phyloP scores from a whole-genome alignment of 768 basidiomycete species.

The Dioszegia hungarica region DNA sequence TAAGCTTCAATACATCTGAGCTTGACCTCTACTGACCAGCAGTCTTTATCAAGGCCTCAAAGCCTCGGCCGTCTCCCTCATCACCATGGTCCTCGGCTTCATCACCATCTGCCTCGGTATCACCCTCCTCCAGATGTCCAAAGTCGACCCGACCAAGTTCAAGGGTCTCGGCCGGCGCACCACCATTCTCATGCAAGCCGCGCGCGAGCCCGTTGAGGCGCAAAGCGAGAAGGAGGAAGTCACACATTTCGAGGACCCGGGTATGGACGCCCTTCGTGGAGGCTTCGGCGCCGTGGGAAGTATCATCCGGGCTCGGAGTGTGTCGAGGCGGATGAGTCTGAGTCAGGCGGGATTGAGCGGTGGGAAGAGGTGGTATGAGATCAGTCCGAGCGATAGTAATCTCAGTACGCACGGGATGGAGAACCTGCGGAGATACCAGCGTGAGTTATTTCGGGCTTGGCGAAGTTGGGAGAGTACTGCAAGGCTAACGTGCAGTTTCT shows the following conservation, averaged over 20 bases:
- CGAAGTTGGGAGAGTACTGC: not conserved
- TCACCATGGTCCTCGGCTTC: conserved; percentile 88
- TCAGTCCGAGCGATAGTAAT: conserved; percentile 15
- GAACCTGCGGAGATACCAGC: conserved; percentile 69
- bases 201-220: conserved; percentile 62
- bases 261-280: conserved; percentile 84
- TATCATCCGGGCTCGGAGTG: conserved; percentile 59
- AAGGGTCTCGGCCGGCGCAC: conserved; percentile 72
- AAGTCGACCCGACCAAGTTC: conserved; percentile 74
- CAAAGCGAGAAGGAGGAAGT: conserved; percentile 65
- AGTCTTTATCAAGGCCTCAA: conserved; percentile 78
- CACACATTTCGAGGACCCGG: conserved; percentile 74
- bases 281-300: conserved; percentile 87
- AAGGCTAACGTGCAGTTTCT: conserved; percentile 54
- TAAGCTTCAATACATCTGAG: not conserved
- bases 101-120: conserved; percentile 69
- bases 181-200: conserved; percentile 85
- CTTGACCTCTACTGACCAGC: not conserved
- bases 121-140: conserved; percentile 73
- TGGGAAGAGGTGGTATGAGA: conserved; percentile 30
- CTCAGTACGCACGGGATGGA: conserved; percentile 50
- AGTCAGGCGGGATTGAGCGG: conserved; percentile 7
- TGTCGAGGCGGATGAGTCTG: conserved; percentile 30
- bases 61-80: conserved; percentile 68
- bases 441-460: conserved; percentile 41